Base-by-base conservation (phyloP, 2,329 filamentous ascomycete species). In the Neocatenulostroma microsporum region DNA sequence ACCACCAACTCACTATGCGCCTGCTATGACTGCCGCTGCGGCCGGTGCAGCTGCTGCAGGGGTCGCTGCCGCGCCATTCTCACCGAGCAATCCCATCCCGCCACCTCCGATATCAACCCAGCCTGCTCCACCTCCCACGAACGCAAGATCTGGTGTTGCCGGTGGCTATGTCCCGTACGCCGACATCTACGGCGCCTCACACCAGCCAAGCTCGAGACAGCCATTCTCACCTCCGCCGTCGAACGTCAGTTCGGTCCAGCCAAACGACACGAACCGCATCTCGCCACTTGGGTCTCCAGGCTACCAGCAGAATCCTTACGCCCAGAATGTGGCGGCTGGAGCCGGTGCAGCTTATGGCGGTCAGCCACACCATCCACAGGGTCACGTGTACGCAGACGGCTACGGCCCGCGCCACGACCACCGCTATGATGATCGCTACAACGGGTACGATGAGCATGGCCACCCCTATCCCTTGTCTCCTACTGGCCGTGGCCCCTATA, bases 121-220 rank as follows among this genome's bases (percentile, higher is more conserved):
- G 21, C 30, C 29, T 29, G 28, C 34, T 11, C 15, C 30, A 12
- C 18, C 25, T 4, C 19, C 20, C 18, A 13, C 18, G 10, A 25
- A 11, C 25, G 34, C 28, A 28, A 14, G 26, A 14, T 15, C 24
- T 8, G 20, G 24, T 24, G 42, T 51, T 37, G 44, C 46, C 12
- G 45, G 44, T 25, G 49, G 52, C 29, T 61, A 61, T 30, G 50
- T 60, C 3, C 57, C 57, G 6, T 61, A 61, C 30, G 48, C 56
- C 17, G 38, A 60, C 37, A 51, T 61, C 34, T 61, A 61, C 37
- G 54, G 50, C 24, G n/a, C n/a, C n/a, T n/a, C n/a, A n/a, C n/a
- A n/a, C n/a, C 45, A 42, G 17, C 41, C 50, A 10, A 14, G 17
- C 11, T 11, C 11, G 6, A 41, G 34, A 13, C 36, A 45, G 19